Conservation (phyloP, 2,329 filamentous ascomycete genomes). For the Arthrobotrys pseudoclavata region DNA sequence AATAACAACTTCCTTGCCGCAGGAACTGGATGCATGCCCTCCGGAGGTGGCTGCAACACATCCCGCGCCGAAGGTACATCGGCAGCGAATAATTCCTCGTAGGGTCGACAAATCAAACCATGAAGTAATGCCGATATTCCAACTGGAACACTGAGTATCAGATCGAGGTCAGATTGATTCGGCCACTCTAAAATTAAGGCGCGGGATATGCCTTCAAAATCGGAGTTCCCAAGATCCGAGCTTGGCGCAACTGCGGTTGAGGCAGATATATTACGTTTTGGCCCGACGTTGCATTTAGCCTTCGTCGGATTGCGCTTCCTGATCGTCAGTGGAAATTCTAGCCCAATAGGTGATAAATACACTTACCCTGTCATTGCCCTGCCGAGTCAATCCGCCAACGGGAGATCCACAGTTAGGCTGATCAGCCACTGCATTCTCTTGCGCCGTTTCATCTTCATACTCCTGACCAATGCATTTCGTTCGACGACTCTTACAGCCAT, state of each 20-base stretch:
- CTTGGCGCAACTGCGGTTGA: background rate
- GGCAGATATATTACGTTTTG: too few relatives aligned
- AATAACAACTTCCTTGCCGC: conserved; percentile 70
- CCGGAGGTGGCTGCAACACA: conserved; percentile 66
- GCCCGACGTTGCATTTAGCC: background rate
- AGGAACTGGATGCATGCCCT: conserved; percentile 68
- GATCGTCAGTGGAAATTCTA: background rate
- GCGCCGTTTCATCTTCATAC: conserved; percentile 65
- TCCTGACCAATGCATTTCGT: conserved; percentile 70
- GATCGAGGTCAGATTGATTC: conserved; percentile 64
- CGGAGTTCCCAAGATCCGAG: conserved; percentile 1
- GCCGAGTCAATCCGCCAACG: background rate
- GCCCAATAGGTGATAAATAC: background rate
- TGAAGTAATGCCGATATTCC: conserved; percentile 65
- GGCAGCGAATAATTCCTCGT: conserved; percentile 60
- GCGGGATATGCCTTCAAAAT: background rate
- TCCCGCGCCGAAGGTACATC: conserved; percentile 63
- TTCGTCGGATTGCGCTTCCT: background rate
- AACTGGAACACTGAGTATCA: conserved; percentile 63
- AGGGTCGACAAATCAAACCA: conserved; percentile 65
- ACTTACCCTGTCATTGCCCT: background rate
- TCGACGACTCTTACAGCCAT: conserved; percentile 69
- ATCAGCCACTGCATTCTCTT: background rate
- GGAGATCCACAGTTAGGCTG: background rate
- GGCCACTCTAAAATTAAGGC: conserved; percentile 65